Base-by-base conservation (phyloP, 805 yeast species). In the Saccharomycopsis malanga region DNA sequence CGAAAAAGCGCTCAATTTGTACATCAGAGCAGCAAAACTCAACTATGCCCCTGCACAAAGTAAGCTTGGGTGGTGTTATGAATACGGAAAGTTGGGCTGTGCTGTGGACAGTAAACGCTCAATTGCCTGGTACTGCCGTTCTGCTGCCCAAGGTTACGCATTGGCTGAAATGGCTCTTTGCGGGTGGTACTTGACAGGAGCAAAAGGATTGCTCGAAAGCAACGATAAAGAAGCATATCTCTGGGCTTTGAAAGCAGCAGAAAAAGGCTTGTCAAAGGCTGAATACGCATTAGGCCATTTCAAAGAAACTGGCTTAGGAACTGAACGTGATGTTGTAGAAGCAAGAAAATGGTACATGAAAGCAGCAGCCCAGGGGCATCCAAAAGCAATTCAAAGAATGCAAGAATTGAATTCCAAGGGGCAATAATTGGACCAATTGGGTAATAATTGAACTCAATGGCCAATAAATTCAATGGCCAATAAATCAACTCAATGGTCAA, bases 131-230 rank as follows among this genome's bases (percentile, higher is more conserved):
- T 85, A 83, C 61, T 68, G 81, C 7, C 69, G 76, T 45, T 81
- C 86, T 3, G 87, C 88, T 2, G 72, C 69, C 37, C 68, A 72
- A 50, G 83, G 81, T 14, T 81, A 82, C 56, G 71, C 81, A 0
- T 76, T 80, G 57, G 81, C 86, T 2, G 83, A 83, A 59, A 68
- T 84, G 59, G 87, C 86, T 0, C 63, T 84, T 30, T 76, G 83
- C 50, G 88, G 88, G 41, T 83, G 91, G 89, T 77, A 80, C 55
- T 69, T 83, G 10, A 79, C 87, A 0, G 94, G 94, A 2, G 78
- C 77, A 0, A 68, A 70, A 12, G 76, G 71, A 2, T 65, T 76
- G 1, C 60, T 83, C 37, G 64, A 65, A 37, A 71, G 73, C 5
- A 79, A 79, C 60, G 82, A 76, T 53, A 70, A 68, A 39, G 82